Base-by-base conservation (phyloP, 1,284 basidiomycete genomes). In the Marasmius sp. region DNA sequence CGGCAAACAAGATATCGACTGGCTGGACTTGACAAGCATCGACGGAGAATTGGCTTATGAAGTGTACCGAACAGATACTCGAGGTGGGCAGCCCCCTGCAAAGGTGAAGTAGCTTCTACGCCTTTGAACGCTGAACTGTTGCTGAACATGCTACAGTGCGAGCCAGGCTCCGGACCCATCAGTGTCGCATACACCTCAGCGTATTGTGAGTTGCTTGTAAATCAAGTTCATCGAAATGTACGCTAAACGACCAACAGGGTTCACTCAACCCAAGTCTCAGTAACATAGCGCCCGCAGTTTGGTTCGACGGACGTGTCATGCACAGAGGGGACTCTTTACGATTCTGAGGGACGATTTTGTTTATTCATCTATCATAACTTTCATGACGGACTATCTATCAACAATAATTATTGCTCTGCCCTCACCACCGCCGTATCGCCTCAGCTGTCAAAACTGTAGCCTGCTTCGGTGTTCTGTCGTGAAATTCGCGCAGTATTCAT, bases 51-150 rank as follows among this genome's bases (percentile, higher is more conserved):
- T 88, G 41, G 84, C 86, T 3, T 75, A 74, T 58, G 71, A 78
- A 58, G 76, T 88, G 6, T 86, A 81, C 74, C 74, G 87, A 58
- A 74, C 82, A 11, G 80, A 86, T 67, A 89, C 87, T 11, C 75
- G 78, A 14, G 79, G 75, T 39, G 87, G 88, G 18, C 84, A 88
- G 69, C 84, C 87, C 12, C 86, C 88, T 47, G 64, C 80, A 16
- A 76, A 75, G 8, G 82, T 83, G 65, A 52, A 33, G 10, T 8
- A 34, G 16, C 12, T 6, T 27, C 7, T 3, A 27, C 9, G 34
- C 10, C 27, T 20, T 27, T 6, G 10, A 27, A 16, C 18, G 14
- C 27, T 49, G 11, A 20, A 14, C 4, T 16, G 18, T 49, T n/a
- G 14, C 12, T 45, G 18, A 11, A 20, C 27, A 10, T 18, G 18